Conservation (phyloP, 768 basidiomycete species). For the Myochromella boudieri region DNA sequence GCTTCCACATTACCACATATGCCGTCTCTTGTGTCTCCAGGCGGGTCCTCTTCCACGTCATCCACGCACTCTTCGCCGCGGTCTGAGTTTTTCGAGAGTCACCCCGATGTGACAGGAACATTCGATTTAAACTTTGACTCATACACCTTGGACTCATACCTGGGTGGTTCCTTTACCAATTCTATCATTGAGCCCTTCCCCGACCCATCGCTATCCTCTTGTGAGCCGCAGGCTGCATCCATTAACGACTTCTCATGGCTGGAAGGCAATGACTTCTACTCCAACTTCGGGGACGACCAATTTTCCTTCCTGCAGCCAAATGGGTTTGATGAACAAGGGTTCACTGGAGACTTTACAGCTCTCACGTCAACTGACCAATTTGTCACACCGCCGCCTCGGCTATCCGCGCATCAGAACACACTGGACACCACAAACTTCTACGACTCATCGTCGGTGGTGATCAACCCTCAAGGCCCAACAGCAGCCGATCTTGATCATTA, state of each 20-base stretch:
- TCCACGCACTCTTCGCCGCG: constrained; percentile 38
- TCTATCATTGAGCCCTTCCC: constrained; percentile 37
- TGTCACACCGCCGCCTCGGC: constrained; percentile 15
- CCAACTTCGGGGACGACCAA: constrained; percentile 28
- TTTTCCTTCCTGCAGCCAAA: constrained; percentile 15
- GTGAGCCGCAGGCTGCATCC: constrained; percentile 21
- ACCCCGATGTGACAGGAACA: constrained; percentile 25
- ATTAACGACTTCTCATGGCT: constrained; percentile 33
- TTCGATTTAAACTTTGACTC: constrained; percentile 32
- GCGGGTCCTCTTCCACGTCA: constrained; percentile 33
- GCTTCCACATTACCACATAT: constrained; percentile 15
- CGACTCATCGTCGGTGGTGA: constrained; percentile 28
- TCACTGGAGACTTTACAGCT: constrained; percentile 15
- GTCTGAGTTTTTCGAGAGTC: constrained; percentile 36
- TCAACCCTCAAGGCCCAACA: constrained; percentile 26
- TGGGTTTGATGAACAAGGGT: constrained; percentile 18
- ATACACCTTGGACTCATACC: constrained; percentile 29
- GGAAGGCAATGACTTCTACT: constrained; percentile 33
- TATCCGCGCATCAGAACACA: constrained; percentile 14
- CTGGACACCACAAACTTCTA: constrained; percentile 13
- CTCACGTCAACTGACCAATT: constrained; percentile 9
- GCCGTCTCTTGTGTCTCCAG: constrained; percentile 23
- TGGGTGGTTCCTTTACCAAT: constrained; percentile 34
- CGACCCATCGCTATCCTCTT: constrained; percentile 31
- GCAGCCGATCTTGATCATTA: constrained; percentile 56